Percentiles rank a stretch among this genome's conserved stretches.
Evolutionary conservation across 495 filamentous ascomycete genomes (phyloP).

Genomic region (Aspergillus funiculosus): DNA sequence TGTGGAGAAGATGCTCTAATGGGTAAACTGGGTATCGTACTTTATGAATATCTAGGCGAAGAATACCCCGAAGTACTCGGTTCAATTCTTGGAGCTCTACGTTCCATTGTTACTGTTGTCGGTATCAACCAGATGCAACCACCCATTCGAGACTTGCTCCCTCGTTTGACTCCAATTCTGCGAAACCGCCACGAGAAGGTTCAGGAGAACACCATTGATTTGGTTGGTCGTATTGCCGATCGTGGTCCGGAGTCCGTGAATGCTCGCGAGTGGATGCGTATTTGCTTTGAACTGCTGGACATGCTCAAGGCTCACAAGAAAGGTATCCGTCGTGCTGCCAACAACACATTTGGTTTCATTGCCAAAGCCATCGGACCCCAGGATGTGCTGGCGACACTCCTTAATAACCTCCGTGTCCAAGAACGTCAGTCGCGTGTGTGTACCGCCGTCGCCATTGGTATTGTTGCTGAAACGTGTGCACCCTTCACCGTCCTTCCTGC

Average conservation of each 20-base stretch:
- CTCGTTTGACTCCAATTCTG: conserved; percentile 91
- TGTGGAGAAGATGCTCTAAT: conserved; percentile 93
- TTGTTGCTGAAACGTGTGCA: conserved; percentile 99
- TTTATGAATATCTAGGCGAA: conserved; percentile 98
- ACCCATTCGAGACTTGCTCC: conserved; percentile 94
- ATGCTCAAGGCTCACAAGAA: conserved; percentile 99
- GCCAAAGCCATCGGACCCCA: conserved; percentile 98
- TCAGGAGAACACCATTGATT: conserved; percentile 99
- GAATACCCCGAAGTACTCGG: conserved; percentile 98
- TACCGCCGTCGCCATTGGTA: conserved; percentile 97
- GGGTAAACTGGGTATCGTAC: conserved; percentile 92
- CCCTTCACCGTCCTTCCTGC: conserved; percentile 98
- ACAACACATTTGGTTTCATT: conserved; percentile 99
- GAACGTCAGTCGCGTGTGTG: conserved; percentile 98
- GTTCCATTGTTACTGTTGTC: conserved; percentile 95
- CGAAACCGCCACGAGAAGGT: conserved; percentile 99
- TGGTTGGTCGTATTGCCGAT: conserved; percentile 97
- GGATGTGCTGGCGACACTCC: conserved; percentile 90
- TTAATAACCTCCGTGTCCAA: conserved; percentile 95
- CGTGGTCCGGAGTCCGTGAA: conserved; percentile 93
- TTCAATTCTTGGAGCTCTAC: conserved; percentile 89
- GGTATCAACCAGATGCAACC: conserved; percentile 99
- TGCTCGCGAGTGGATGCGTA: conserved; percentile 98
- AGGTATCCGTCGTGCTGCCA: conserved; percentile 95
- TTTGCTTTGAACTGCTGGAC: conserved; percentile 97